Evolutionary conservation across 2,329 filamentous ascomycete genomes (phyloP).

Genomic region (Truncatella angustata): DNA sequence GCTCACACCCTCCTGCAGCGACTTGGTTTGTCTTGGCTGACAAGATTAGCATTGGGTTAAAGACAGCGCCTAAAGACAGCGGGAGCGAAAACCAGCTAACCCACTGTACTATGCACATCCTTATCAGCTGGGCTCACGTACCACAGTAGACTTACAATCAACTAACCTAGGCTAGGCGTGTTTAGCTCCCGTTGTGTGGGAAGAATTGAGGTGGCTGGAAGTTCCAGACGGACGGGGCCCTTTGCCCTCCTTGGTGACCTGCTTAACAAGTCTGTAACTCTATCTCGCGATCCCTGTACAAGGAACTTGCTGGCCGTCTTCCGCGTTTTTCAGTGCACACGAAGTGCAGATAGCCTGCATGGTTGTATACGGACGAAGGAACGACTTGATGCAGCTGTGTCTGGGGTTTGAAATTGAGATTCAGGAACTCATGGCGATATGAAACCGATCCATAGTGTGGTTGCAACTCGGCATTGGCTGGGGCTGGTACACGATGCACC

Average conservation of each 20-base stretch:
- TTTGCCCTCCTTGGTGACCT: too few relatives aligned
- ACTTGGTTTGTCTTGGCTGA: too few relatives aligned
- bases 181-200: constrained; percentile 7
- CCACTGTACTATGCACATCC: background rate
- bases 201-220: constrained; percentile 6
- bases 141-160: too few relatives aligned
- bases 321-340: background rate
- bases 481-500: background rate
- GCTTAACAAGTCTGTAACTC: too few relatives aligned
- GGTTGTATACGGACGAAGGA: too few relatives aligned
- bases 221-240: background rate
- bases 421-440: background rate
- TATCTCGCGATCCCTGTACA: too few relatives aligned
- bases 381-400: too few relatives aligned
- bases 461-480: background rate
- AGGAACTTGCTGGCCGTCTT: too few relatives aligned
- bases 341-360: background rate
- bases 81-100: background rate
- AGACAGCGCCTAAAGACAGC: background rate
- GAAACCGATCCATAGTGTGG: background rate
- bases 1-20: too few relatives aligned
- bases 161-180: too few relatives aligned
- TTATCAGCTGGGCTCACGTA: background rate
- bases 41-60: too few relatives aligned
- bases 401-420: background rate